Base-by-base conservation (phyloP, 2,329 filamentous ascomycete genomes). In the Venturia effusa region DNA sequence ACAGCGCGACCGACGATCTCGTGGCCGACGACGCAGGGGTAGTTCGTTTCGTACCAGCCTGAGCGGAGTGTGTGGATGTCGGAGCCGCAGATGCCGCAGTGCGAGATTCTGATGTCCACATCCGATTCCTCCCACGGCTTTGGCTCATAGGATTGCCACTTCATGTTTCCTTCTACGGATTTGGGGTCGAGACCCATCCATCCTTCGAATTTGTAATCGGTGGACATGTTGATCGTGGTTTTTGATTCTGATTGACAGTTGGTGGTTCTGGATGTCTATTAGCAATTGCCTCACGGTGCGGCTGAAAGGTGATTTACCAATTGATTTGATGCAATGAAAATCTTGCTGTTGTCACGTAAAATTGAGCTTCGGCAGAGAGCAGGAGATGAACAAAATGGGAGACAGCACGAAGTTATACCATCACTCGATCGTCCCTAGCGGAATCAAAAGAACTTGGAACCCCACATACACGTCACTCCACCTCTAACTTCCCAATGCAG, bases 21-120 rank as follows among this genome's bases (percentile, higher is more conserved):
- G 67, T 78, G 76, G 17, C 76, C 76, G 7, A 76, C 75, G 66
- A 74, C 75, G 48, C 71, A 70, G 22, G 75, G 75, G 68, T 75
- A 77, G 66, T 22, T 34, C 19, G 65, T 66, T 7, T 70, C 59
- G 66, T 69, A 59, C 77, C 78, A 80, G 34, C 78, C 78, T 19
- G 71, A 73, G 63, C 73, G 72, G 5, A 76, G 67, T 1, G 72
- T 75, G 68, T 76, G 74, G 55, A 75, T 71, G 61, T 76, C 74
- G 17, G 68, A 70, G 22, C 73, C 74, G 64, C 74, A 76, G 64
- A 75, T 73, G 66, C 73, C 73, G 59, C 66, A 67, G 55, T 68
- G 67, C 13, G 69, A 67, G 65, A 75, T 74, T 37, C 71, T 69
- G 66, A 76, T 75, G 39, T 67, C 66, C 27, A 67, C 65, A 27